Evolutionary conservation across 2,329 filamentous ascomycete species (phyloP).

Genomic region (Cadophora luteo-olivacea): DNA sequence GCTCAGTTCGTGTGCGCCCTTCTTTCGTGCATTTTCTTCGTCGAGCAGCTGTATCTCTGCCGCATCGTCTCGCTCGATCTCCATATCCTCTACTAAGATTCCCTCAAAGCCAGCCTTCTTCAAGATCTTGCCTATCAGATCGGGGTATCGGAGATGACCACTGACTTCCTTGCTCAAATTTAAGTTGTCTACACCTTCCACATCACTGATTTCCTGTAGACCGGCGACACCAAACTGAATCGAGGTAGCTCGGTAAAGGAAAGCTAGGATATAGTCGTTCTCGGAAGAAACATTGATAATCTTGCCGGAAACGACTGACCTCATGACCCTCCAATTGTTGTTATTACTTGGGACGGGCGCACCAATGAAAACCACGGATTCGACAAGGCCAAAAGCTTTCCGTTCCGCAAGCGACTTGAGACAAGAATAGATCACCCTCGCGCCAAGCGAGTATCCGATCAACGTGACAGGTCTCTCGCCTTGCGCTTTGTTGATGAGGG

Average conservation of each 20-base stretch:
- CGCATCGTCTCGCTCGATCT: conserved; percentile 43
- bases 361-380: conserved; percentile 79
- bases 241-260: conserved; percentile 83
- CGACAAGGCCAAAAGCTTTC: conserved; percentile 68
- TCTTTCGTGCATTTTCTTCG: conserved; percentile 5
- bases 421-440: conserved; percentile 69
- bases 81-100: conserved; percentile 52
- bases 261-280: conserved; percentile 86
- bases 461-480: conserved; percentile 68
- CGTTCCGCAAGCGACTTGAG: conserved; percentile 64
- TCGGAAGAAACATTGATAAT: conserved; percentile 91
- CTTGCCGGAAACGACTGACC: conserved; percentile 79
- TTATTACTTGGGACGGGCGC: conserved; percentile 76
- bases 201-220: conserved; percentile 73
- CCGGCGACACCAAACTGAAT: conserved; percentile 86
- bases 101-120: conserved; percentile 71
- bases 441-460: conserved; percentile 66
- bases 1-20: not conserved
- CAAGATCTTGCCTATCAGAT: conserved; percentile 69
- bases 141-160: conserved; percentile 74
- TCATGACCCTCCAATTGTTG: conserved; percentile 77
- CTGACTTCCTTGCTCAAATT: conserved; percentile 66
- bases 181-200: conserved; percentile 63
- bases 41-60: conserved; percentile 28
- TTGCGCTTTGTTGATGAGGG: conserved; percentile 77